Base-by-base conservation (phyloP, 495 filamentous ascomycete species). In the Xylaria longipes region DNA sequence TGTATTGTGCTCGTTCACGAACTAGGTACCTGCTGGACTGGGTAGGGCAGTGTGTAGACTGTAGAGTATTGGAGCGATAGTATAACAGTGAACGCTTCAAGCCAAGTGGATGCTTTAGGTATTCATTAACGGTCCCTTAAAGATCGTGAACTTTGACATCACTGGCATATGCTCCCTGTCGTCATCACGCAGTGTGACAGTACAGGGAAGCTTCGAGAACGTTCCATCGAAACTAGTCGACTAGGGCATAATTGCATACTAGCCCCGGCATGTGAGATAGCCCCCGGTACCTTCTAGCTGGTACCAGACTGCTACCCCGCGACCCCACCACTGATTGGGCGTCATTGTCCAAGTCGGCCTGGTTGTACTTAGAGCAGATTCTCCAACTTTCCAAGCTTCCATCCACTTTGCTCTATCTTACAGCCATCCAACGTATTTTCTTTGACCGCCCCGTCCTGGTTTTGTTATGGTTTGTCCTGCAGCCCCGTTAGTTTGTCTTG, bases 181-280 rank as follows among this genome's bases (percentile, higher is more conserved):
- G 60, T 63, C 60, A 63, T 63, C 25, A 25, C 37, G 37, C 60
- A 63, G 60, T 15, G 35, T 45, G 17, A 8, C 22, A 1, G 25
- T 25, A 68, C 9, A 70, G 60, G 37, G 69, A 71, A 71, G 69
- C 45, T 66, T 65, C 69, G 61, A 65, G 69, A 71, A 71, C 58
- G 39, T 65, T 71, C 69, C 9, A 65, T 57, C 25, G 52, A 29
- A 56, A 29, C 50, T 56, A 56, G 52, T 25, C 17, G 52, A 17
- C 52, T 56, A 56, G 52, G 52, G 52, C 5, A 56, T 56, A 56
- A 15, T 31, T 56, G 27, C 27, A 56, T 56, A 56, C 12, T 11
- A 22, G 5, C 29, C 31, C 56, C 29, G 56, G 29, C 56, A 35
- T 37, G 31, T 29, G 20, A 31, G 29, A 33, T 37, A 41, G 17